Conservation (phyloP, 1,139 yeast genomes). For the Yamadazyma diospyri region DNA sequence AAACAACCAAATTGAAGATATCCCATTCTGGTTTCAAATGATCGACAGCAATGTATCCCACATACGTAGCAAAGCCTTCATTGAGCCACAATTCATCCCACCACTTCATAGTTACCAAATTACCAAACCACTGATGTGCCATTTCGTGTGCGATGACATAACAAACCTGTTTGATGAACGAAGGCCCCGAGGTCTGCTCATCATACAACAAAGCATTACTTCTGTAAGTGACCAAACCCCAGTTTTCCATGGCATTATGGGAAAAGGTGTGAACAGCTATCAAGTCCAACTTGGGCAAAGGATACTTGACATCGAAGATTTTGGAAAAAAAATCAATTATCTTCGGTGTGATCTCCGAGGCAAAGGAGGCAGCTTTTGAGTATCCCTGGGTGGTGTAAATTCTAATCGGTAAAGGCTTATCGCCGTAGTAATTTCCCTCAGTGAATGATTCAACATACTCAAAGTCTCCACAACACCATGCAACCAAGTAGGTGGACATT, state of each 20-base stretch:
- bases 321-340: constrained; percentile 64
- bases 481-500: constrained; percentile 74
- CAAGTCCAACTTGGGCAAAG: constrained; percentile 71
- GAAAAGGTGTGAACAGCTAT: constrained; percentile 75
- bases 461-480: constrained; percentile 76
- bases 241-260: constrained; percentile 88
- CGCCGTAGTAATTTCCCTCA: constrained; percentile 22
- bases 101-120: constrained; percentile 90
- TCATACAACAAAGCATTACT: constrained; percentile 70
- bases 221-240: constrained; percentile 84
- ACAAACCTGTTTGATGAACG: constrained; percentile 73
- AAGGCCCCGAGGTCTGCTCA: constrained; percentile 60
- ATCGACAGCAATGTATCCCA: constrained; percentile 78
- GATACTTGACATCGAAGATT: constrained; percentile 63
- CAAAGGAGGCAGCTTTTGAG: constrained; percentile 57
- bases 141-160: constrained; percentile 88
- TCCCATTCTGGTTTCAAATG: constrained; percentile 83
- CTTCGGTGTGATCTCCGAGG: constrained; percentile 64
- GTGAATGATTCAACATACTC: constrained; percentile 61
- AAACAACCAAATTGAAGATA: constrained; percentile 71
- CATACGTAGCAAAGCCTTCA: constrained; percentile 89
- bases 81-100: constrained; percentile 93
- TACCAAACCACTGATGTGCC: constrained; percentile 95
- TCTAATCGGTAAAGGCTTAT: constrained; percentile 68
- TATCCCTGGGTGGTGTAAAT: constrained; percentile 73